Evolutionary conservation across 176 grass and related monocot genomes (phyloP).

Genomic region (Oropetium thomaeum): DNA sequence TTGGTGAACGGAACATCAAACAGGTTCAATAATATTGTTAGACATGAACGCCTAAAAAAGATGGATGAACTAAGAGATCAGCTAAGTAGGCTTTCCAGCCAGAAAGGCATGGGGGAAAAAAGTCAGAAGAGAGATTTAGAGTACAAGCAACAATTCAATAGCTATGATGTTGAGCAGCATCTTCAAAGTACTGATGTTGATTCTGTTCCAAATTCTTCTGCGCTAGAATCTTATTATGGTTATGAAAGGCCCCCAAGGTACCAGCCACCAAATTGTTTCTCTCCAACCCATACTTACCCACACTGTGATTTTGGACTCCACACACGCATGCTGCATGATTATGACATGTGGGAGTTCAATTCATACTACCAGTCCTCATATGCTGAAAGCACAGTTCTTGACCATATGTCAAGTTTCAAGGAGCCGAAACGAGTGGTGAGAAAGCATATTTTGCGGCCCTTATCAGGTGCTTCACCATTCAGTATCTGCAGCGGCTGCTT

Average conservation of each 20-base stretch:
- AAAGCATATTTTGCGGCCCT: conserved; percentile 69
- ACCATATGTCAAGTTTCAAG: conserved; percentile 44
- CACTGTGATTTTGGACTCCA: conserved; percentile 35
- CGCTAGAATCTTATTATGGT: conserved; percentile 42
- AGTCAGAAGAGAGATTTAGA: conserved; percentile 32
- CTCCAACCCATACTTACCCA: conserved; percentile 40
- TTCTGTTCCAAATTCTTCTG: conserved; percentile 38
- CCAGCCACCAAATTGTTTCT: conserved; percentile 30
- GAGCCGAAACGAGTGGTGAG: conserved; percentile 39
- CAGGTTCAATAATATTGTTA: conserved; percentile 47
- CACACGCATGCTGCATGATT: conserved; percentile 1
- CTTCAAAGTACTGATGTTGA: conserved; percentile 43
- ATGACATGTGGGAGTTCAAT: conserved; percentile 35
- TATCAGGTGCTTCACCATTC: conserved; percentile 76
- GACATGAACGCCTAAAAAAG: conserved; percentile 56
- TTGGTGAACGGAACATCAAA: conserved; percentile 15
- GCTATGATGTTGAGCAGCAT: conserved; percentile 36
- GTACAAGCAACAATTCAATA: conserved; percentile 37
- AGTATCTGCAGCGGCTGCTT: conserved; percentile 70
- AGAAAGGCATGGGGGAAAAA: conserved; percentile 31
- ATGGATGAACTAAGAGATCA: conserved; percentile 70
- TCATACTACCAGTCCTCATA: conserved; percentile 57
- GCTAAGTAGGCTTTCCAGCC: conserved; percentile 52
- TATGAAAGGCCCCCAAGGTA: conserved; percentile 38
- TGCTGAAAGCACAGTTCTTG: conserved; percentile 43